A percentile compares a stretch with the other conserved stretches of the same genome.
Evolutionary conservation across 352 stramenopile genomes (phyloP).

Genomic region (Phytophthora meadii): DNA sequence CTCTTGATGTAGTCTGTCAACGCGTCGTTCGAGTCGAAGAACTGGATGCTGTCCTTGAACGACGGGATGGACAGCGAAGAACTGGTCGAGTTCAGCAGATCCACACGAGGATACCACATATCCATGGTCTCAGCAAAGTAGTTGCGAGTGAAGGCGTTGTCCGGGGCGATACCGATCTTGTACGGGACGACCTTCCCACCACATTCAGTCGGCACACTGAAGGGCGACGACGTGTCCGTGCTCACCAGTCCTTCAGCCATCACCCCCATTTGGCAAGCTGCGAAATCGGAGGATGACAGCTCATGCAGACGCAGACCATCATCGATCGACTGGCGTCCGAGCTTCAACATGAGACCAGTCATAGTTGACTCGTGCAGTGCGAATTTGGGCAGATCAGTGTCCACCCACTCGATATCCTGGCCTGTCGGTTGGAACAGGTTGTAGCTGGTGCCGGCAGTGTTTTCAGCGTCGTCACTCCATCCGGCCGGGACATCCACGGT

Average conservation of each 20-base stretch:
- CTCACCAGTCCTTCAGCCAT: conserved; percentile 43
- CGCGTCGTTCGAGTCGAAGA: conserved; percentile 49
- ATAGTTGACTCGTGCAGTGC: conserved; percentile 57
- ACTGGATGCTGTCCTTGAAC: conserved; percentile 54
- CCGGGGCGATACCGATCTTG: conserved; percentile 60
- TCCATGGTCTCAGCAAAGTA: conserved; percentile 63
- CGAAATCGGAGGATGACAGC: conserved; percentile 35
- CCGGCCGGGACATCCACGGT: conserved; percentile 55
- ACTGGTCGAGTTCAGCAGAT: conserved; percentile 32
- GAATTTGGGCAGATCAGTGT: conserved; percentile 46
- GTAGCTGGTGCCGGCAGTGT: conserved; percentile 39
- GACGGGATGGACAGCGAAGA: conserved; percentile 42
- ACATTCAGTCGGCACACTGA: conserved; percentile 39
- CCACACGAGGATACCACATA: conserved; percentile 62
- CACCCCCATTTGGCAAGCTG: conserved; percentile 35
- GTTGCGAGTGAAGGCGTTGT: conserved; percentile 57
- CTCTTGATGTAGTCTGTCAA: conserved; percentile 56
- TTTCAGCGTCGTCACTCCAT: conserved; percentile 45
- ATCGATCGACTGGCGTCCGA: conserved; percentile 46
- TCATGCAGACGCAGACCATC: conserved; percentile 50
- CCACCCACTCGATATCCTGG: conserved; percentile 41
- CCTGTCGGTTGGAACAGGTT: conserved; percentile 56
- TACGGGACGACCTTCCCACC: conserved; percentile 50
- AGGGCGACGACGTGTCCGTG: conserved; percentile 39
- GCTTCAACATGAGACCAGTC: conserved; percentile 55